Conservation (phyloP, 345 rosid genomes). For the Populus simonii region DNA sequence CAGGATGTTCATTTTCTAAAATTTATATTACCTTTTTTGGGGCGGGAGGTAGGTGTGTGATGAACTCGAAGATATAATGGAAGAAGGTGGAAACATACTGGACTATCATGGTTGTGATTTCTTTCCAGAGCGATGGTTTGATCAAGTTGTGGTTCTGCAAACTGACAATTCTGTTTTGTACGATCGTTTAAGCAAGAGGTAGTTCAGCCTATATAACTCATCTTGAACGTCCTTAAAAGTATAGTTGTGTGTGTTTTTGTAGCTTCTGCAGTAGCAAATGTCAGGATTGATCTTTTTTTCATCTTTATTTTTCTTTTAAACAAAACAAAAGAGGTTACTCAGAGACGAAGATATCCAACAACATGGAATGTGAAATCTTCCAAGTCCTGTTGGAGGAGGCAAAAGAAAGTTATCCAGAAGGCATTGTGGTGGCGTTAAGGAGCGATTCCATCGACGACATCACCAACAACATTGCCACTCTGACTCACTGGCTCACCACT, state of each 20-base stretch:
- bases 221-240: neutral
- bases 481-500: conserved; percentile 58
- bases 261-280: neutral
- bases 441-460: conserved; percentile 70
- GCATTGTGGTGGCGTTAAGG: conserved; percentile 53
- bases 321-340: conserved; percentile 58
- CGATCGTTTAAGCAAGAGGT: conserved; percentile 83
- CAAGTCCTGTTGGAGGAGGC: conserved; percentile 85
- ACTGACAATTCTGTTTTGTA: conserved; percentile 67
- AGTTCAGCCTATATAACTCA: neutral
- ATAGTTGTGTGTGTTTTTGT: neutral
- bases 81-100: conserved; percentile 73
- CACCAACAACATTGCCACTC: conserved; percentile 44
- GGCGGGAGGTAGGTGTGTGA: conserved; percentile 61
- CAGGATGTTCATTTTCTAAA: neutral
- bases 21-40: neutral
- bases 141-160: conserved; percentile 76
- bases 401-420: conserved; percentile 59
- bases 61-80: conserved; percentile 86
- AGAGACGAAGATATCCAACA: conserved; percentile 67
- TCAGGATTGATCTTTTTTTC: neutral
- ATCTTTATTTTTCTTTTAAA: neutral
- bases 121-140: conserved; percentile 88
- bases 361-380: conserved; percentile 78
- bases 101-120: conserved; percentile 94